A percentile compares a stretch with the other conserved stretches of the same genome.
These are phyloP conservation scores for Dictyostelium citrinum DNA, from an alignment of 78 protist genomes.

Conservation along the genomic window DNA sequence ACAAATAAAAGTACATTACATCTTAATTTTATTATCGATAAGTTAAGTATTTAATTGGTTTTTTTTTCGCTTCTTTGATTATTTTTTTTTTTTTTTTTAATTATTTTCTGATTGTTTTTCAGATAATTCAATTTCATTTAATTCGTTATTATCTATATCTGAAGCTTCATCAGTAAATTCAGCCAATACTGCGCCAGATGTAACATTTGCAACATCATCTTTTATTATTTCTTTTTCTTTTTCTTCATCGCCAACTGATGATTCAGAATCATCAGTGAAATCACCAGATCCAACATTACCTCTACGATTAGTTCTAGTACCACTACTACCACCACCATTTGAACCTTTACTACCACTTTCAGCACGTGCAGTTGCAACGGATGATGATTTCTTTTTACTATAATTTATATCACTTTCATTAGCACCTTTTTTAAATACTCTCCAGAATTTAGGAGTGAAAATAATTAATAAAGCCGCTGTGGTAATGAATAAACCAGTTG, in stretches of 20 bases:
- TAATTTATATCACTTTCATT: neutral
- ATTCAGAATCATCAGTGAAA: neutral
- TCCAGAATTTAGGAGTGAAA: constrained; percentile 27
- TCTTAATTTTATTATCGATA: too few relatives aligned
- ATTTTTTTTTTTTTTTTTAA: neutral
- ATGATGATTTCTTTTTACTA: neutral
- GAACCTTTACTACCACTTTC: neutral
- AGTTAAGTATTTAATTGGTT: too few relatives aligned
- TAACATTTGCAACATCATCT: neutral
- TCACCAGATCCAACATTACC: neutral
- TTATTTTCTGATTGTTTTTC: neutral
- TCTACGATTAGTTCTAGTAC: neutral
- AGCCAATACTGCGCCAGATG: neutral
- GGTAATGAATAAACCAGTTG: neutral
- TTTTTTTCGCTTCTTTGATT: too few relatives aligned
- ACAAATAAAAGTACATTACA: neutral
- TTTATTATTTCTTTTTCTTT: neutral
- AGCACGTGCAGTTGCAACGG: constrained; percentile 2
- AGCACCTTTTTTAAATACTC: neutral
- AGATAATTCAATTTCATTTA: neutral
- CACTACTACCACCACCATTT: neutral
- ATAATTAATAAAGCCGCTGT: neutral
- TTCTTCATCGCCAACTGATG: neutral
- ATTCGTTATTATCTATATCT: neutral
- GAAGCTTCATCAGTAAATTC: constrained; percentile 6